These are phyloP conservation scores for Neurospora sp. DNA, from an alignment of 495 filamentous ascomycete genomes.

Conservation along the genomic window DNA sequence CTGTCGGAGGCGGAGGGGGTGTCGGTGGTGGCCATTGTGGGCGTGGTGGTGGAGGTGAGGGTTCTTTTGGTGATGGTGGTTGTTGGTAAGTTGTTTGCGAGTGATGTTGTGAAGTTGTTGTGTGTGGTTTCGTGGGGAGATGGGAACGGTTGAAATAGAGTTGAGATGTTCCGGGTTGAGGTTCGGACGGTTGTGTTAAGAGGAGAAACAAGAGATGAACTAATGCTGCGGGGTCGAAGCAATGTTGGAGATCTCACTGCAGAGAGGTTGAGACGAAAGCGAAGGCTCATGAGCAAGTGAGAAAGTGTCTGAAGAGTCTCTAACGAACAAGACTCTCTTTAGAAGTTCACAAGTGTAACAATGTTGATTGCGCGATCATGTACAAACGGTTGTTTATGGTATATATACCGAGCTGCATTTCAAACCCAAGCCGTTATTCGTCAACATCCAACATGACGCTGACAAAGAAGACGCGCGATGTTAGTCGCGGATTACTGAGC, in stretches of 20 bases:
- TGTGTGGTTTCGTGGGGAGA: neutral
- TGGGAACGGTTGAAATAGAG: neutral
- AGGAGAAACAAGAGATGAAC: neutral
- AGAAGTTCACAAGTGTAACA: neutral
- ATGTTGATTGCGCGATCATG: neutral
- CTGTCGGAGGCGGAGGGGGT: slow-evolving; percentile 17
- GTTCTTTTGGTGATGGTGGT: neutral
- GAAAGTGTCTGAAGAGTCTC: neutral
- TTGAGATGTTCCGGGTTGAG: neutral
- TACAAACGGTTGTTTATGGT: neutral
- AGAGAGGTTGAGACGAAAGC: neutral
- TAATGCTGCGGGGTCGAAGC: neutral
- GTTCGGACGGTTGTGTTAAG: neutral
- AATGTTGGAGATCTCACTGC: neutral
- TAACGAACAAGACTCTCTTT: neutral
- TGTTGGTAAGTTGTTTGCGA: neutral
- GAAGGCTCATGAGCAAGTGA: neutral
- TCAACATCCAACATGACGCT: neutral
- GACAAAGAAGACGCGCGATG: neutral
- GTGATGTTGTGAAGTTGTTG: neutral
- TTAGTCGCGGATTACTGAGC: neutral
- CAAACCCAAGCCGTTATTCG: neutral
- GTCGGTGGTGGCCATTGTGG: slow-evolving; percentile 8
- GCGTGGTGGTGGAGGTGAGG: neutral
- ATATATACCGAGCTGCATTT: neutral